phyloP scores from a whole-genome alignment of 1,139 yeast genomes.

The Blastobotrys illinoisensis region DNA sequence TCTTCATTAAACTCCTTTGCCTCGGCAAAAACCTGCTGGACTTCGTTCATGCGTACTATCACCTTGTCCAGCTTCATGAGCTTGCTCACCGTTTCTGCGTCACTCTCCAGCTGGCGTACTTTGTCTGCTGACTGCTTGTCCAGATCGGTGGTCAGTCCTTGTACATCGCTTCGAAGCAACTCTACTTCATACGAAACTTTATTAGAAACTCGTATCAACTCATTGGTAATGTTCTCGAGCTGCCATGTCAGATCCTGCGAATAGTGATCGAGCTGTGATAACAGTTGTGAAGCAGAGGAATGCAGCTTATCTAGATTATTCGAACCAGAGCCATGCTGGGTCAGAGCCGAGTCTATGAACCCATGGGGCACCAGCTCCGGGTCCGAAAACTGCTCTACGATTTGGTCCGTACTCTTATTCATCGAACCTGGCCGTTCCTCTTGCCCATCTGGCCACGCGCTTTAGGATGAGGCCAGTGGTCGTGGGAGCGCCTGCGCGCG shows the following conservation, averaged over 20 bases:
- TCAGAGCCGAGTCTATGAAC: slow-evolving; percentile 25
- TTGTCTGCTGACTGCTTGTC: slow-evolving; percentile 18
- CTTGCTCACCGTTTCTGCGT: slow-evolving; percentile 17
- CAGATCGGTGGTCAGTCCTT: slow-evolving; percentile 24
- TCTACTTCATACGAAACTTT: slow-evolving; percentile 34
- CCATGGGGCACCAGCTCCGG: slow-evolving; percentile 31
- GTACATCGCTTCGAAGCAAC: slow-evolving; percentile 30
- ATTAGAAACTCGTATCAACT: slow-evolving; percentile 27
- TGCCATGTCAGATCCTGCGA: slow-evolving; percentile 31
- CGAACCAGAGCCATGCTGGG: slow-evolving; percentile 11
- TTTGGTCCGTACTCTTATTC: slow-evolving; percentile 13
- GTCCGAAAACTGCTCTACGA: slow-evolving; percentile 26
- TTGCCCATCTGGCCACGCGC: neutral
- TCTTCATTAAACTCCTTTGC: slow-evolving; percentile 27
- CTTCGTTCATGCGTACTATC: slow-evolving; percentile 25
- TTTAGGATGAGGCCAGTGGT: neutral
- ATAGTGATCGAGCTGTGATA: slow-evolving; percentile 32
- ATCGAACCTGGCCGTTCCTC: neutral
- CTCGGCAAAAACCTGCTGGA: slow-evolving; percentile 26
- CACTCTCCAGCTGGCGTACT: slow-evolving; percentile 19
- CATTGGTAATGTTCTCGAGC: slow-evolving; percentile 27
- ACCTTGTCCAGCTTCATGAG: slow-evolving; percentile 28
- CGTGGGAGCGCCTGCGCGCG: slow-evolving; percentile 2
- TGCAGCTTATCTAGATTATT: slow-evolving; percentile 27
- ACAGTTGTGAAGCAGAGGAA: slow-evolving; percentile 29